phyloP scores from a whole-genome alignment of 208 protist species.

The Herpetomonas muscarum region DNA sequence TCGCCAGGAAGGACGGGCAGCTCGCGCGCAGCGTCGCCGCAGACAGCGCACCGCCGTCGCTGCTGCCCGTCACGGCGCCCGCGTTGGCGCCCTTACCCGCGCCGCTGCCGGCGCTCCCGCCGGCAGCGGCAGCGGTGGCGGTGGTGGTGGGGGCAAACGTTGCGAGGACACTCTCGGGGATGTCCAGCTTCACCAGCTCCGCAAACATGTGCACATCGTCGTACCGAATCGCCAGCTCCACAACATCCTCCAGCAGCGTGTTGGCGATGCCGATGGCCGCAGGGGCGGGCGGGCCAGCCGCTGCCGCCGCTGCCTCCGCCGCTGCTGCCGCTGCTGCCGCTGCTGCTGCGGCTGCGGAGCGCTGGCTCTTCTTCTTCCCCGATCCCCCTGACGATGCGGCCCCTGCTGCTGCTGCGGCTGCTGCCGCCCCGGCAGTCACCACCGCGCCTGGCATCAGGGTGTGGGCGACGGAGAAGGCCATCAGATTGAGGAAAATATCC shows the following conservation, averaged over 20 bases:
- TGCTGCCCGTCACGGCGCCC: conserved; percentile 1
- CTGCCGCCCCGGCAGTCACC: background rate
- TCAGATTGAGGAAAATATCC: conserved; percentile 48
- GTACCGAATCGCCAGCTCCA: conserved; percentile 74
- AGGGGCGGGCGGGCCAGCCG: background rate
- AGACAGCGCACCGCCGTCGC: conserved; percentile 11
- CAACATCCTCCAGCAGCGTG: conserved; percentile 53
- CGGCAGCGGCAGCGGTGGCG: background rate
- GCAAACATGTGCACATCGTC: conserved; percentile 53
- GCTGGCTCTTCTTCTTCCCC: conserved; percentile 1
- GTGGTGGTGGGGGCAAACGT: background rate
- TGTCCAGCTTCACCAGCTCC: conserved; percentile 35
- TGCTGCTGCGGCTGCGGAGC: background rate
- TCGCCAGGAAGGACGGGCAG: conserved; percentile 34
- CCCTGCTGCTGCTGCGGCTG: background rate
- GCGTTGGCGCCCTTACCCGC: background rate
- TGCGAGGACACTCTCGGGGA: conserved; percentile 21
- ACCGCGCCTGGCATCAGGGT: conserved; percentile 26
- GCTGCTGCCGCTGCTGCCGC: background rate
- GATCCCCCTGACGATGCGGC: background rate
- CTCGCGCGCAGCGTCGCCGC: conserved; percentile 9
- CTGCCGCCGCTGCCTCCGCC: background rate
- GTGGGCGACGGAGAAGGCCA: conserved; percentile 39
- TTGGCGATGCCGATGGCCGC: conserved; percentile 15
- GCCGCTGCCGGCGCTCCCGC: background rate